Base-by-base conservation (phyloP, 2,329 filamentous ascomycete species). In the Botryotinia calthae region DNA sequence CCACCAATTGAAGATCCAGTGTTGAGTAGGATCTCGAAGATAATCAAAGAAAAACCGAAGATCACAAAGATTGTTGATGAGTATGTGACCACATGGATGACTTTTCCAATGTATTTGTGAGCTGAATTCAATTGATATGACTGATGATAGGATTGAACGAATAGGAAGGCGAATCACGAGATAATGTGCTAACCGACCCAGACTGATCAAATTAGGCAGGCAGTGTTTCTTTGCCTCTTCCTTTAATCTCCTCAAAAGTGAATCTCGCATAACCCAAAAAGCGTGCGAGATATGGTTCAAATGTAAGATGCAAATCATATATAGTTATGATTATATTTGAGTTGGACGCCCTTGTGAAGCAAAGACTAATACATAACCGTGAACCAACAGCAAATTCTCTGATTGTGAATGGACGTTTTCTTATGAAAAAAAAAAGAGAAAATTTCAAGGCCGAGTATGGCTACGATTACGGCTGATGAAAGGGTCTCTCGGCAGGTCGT, bases 21-120 rank as follows among this genome's bases (percentile, higher is more conserved):
- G 25, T 44, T 18, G 25, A 42, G 0, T 20, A 28, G 16, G 16
- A 44, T 28, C 16, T 63, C 37, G 0, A 42, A 44, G 10, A 10
- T 1, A 12, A 28, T 6, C 14, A 28, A 54, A 28, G 22, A 28
- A 8, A 3, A 12, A 22, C 20, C 10, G 31, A 54, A 20, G 22
- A 56, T 56, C 18, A n/a, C 31, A n/a, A 34, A 51, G n/a, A 25
- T 51, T 40, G 7, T 40, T 66, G 34, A 28, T 4, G 40, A 54
- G 44, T 51, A 28, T 54, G 44, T 66, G 40, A 64, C 42, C 46
- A 31, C 62, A 64, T 64, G 28, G 62, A 64, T 64, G n/a, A 65
- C 42, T 48, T 46, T 20, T 46, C 18, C 18, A 48, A 37, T n/a
- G 20, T n/a, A 34, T 34, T 48, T n/a, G 42, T 37, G 20, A 25